Base-by-base conservation (phyloP, 106 monocot species). In the Allium sativum region DNA sequence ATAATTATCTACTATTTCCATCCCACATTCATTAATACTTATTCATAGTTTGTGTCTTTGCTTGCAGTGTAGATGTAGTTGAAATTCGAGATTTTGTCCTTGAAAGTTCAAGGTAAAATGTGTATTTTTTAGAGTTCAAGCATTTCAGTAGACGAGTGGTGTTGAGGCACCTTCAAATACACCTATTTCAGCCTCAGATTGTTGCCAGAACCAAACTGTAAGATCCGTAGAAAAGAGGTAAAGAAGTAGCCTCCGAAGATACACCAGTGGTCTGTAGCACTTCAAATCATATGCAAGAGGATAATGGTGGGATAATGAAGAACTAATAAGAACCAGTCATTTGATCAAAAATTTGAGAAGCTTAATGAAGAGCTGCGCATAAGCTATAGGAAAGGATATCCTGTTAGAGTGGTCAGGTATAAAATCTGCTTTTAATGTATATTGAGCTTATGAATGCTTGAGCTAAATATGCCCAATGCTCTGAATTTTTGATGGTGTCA, bases 401-500 rank as follows among this genome's bases (percentile, higher is more conserved):
- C 82, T 65, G 68, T 79, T 59, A 70, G 82, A 52, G 87, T 87
- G 11, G 87, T 87, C 48, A 82, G 86, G 86, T 86, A 64, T 48
- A 50, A 42, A n/a, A n/a, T n/a, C n/a, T n/a, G n/a, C n/a, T n/a
- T n/a, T n/a, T n/a, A n/a, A n/a, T n/a, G n/a, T n/a, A n/a, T n/a
- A n/a, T n/a, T n/a, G n/a, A n/a, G n/a, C n/a, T n/a, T n/a, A n/a
- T n/a, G n/a, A n/a, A n/a, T n/a, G n/a, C n/a, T n/a, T n/a, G n/a
- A n/a, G n/a, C n/a, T n/a, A n/a, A n/a, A n/a, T n/a, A n/a, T n/a
- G n/a, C n/a, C n/a, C n/a, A n/a, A n/a, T n/a, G n/a, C n/a, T n/a
- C n/a, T n/a, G n/a, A n/a, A n/a, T n/a, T n/a, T n/a, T n/a, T n/a
- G n/a, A n/a, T n/a, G n/a, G n/a, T n/a, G n/a, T n/a, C n/a, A n/a